These are phyloP conservation scores for Glomus cerebriforme DNA, from an alignment of 192 early-diverging fungal species.

Conservation along the genomic window DNA sequence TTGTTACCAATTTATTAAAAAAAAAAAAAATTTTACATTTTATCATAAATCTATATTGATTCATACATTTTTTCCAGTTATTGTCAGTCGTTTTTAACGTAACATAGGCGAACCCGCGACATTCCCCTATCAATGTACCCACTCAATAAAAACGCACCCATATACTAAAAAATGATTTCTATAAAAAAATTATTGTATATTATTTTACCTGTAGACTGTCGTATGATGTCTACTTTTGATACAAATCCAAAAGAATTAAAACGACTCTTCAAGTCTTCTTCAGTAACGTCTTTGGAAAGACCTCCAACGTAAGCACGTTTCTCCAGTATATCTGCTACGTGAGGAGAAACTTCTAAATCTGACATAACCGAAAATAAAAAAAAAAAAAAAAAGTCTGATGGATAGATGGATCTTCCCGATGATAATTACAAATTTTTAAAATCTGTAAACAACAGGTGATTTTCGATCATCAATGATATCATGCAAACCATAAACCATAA, in stretches of 20 bases:
- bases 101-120: constrained; percentile 77
- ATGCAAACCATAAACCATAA: not conserved
- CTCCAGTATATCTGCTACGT: not conserved
- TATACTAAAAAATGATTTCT: constrained; percentile 1
- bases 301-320: constrained; percentile 82
- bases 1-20: not conserved
- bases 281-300: constrained; percentile 58
- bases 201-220: constrained; percentile 41
- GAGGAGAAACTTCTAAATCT: not conserved
- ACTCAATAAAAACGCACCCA: constrained; percentile 30
- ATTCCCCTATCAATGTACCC: constrained; percentile 37
- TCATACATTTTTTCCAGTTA: constrained; percentile 66
- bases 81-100: constrained; percentile 66
- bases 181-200: not conserved
- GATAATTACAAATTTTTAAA: not conserved
- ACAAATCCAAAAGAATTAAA: constrained; percentile 76
- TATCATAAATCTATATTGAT: no score
- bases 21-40: not conserved
- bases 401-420: not conserved
- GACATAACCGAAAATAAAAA: not conserved
- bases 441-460: not conserved
- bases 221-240: constrained; percentile 52
- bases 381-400: not conserved
- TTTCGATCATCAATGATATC: not conserved
- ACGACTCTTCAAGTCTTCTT: constrained; percentile 58